phyloP scores from a whole-genome alignment of 1,139 yeast genomes.

The Hemisphaericaspora subhashii region DNA sequence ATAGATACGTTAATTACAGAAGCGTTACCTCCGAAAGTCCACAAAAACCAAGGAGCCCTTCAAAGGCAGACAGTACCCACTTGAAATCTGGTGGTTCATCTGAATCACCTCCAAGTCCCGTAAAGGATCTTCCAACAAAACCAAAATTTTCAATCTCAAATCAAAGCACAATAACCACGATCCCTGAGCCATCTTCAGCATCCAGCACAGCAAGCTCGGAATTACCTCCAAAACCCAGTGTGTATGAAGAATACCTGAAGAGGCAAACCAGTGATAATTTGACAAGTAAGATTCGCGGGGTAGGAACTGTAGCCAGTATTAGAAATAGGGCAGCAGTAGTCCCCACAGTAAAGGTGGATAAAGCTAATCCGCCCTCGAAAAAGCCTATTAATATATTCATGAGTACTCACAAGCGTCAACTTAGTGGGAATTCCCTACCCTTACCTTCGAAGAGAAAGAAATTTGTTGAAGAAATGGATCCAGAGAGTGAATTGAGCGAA shows the following conservation, averaged over 20 bases:
- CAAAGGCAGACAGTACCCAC: not conserved
- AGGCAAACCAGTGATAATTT: not conserved
- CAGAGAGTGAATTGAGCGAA: constrained; percentile 26
- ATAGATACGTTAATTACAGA: constrained; percentile 2
- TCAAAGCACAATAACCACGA: constrained; percentile 2
- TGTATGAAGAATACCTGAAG: constrained; percentile 2
- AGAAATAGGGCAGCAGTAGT: not conserved
- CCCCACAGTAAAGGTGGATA: not conserved
- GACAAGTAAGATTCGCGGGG: not conserved
- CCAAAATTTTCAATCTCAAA: constrained; percentile 5
- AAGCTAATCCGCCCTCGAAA: not conserved
- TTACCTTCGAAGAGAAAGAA: constrained; percentile 8
- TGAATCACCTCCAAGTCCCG: not conserved
- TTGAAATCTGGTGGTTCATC: not conserved
- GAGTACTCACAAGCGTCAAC: constrained; percentile 4
- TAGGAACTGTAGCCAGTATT: constrained; percentile 5
- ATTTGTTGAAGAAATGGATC: constrained; percentile 11
- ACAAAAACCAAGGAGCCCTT: not conserved
- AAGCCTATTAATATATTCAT: constrained; percentile 4
- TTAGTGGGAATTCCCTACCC: constrained; percentile 1
- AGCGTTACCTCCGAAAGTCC: not conserved
- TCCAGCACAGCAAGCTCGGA: not conserved
- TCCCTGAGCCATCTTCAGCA: constrained; percentile 1
- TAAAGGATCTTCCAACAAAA: constrained; percentile 3
- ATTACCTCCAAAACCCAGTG: not conserved